A percentile compares a stretch with the other conserved stretches of the same genome.
phyloP scores from a whole-genome alignment of 345 rosid genomes.

The Melastoma malabathricum region DNA sequence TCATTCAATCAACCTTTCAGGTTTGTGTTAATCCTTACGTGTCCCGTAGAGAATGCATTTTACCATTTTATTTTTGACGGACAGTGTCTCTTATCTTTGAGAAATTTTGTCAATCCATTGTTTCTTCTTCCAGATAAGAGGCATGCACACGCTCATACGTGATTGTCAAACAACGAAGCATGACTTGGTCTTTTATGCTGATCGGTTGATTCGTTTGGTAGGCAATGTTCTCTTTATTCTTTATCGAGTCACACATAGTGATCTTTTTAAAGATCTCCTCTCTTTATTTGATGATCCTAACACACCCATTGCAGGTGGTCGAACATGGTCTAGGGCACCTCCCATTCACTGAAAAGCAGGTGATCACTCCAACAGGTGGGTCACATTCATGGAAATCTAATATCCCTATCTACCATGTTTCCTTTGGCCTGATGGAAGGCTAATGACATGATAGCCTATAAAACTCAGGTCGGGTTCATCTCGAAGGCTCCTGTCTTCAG shows the following conservation, averaged over 20 bases:
- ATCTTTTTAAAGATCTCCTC: neutral
- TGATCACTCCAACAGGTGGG: conserved; percentile 79
- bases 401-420: no score
- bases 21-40: conserved; percentile 13
- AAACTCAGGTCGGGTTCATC: no score
- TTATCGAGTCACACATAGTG: neutral
- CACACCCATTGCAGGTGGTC: conserved; percentile 51
- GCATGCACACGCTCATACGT: conserved; percentile 99
- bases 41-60: neutral
- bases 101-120: neutral
- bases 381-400: no score
- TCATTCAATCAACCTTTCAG: conserved; percentile 97
- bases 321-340: conserved; percentile 98
- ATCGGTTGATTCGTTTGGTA: conserved; percentile 74
- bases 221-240: no score
- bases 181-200: conserved; percentile 92
- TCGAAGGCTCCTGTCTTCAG: no score
- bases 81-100: neutral
- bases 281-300: neutral
- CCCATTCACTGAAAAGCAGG: conserved; percentile 95
- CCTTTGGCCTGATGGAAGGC: no score
- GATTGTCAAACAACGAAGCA: conserved; percentile 88
- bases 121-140: conserved; percentile 61
- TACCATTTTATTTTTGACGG: neutral
- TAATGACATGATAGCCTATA: no score